Conservation (phyloP, 2,329 filamentous ascomycete genomes). For the Plenodomus biglobosus region DNA sequence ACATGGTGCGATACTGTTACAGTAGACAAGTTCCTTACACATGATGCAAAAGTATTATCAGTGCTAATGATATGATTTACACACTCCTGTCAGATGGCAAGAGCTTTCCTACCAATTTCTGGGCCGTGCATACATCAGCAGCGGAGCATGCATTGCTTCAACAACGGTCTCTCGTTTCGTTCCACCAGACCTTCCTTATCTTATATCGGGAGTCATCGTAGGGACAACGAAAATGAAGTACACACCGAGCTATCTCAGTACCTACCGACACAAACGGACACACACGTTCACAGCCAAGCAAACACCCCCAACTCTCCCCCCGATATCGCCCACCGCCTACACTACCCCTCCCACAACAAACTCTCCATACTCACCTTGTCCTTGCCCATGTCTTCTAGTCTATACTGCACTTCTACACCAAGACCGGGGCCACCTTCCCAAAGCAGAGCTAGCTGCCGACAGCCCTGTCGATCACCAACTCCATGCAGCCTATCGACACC, state of each 20-base stretch:
- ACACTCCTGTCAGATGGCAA: too few species aligned
- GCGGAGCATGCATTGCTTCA: too few species aligned
- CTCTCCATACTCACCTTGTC: not conserved
- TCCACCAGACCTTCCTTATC: too few species aligned
- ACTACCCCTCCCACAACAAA: not conserved
- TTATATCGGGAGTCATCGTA: not conserved
- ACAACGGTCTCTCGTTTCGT: too few species aligned
- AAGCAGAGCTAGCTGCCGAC: conserved; percentile 17
- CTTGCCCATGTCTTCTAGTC: not conserved
- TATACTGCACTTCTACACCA: not conserved
- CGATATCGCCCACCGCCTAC: not conserved
- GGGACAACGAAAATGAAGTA: not conserved
- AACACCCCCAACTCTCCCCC: not conserved
- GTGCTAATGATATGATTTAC: too few species aligned
- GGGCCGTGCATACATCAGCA: too few species aligned
- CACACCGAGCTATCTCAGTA: too few species aligned
- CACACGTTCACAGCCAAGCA: not conserved
- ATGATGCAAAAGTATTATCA: too few species aligned
- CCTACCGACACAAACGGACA: not conserved
- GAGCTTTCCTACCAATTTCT: too few species aligned
- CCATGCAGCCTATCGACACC: conserved; percentile 23
- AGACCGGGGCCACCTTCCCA: conserved; percentile 15
- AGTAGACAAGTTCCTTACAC: too few species aligned
- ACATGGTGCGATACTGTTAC: too few species aligned
- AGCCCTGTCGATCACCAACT: conserved; percentile 21